Evolutionary conservation across 1,284 basidiomycete genomes (phyloP).

Genomic region (Flammula alnicola): DNA sequence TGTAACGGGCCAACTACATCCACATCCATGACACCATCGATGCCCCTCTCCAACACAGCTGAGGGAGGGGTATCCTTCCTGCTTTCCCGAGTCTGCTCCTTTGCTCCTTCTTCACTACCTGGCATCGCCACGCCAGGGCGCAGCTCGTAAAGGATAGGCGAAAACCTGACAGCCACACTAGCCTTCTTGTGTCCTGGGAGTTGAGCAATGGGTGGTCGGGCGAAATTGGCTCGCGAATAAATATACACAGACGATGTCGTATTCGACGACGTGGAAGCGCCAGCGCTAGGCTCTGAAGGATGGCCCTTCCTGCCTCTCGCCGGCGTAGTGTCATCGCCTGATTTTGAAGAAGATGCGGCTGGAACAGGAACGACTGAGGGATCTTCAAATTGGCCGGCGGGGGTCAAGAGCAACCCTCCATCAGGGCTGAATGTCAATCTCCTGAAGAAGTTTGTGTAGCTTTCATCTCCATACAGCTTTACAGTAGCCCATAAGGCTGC

Average conservation of each 20-base stretch:
- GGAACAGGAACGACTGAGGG: conserved; percentile 62
- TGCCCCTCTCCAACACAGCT: conserved; percentile 66
- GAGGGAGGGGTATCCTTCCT: too few relatives aligned
- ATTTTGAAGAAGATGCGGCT: conserved; percentile 28
- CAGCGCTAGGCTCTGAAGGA: conserved; percentile 41
- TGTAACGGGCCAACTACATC: conserved; percentile 56
- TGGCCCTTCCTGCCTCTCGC: conserved; percentile 59
- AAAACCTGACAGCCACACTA: conserved; percentile 92
- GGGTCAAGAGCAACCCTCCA: conserved; percentile 90
- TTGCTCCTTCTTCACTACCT: conserved; percentile 33
- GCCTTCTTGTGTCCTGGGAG: conserved; percentile 97
- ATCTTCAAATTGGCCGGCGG: conserved; percentile 96
- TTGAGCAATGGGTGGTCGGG: conserved; percentile 90
- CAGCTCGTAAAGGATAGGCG: conserved; percentile 91
- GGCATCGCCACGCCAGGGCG: conserved; percentile 56
- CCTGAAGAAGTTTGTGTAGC: conserved; percentile 95
- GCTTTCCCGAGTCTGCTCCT: conserved; percentile 31
- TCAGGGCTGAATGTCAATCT: conserved; percentile 94
- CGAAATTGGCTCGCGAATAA: conserved; percentile 94
- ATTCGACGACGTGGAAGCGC: conserved; percentile 26
- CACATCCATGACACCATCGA: conserved; percentile 66
- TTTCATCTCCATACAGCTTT: conserved; percentile 93
- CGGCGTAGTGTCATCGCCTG: conserved; percentile 45
- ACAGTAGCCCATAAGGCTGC: conserved; percentile 39
- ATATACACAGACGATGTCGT: conserved; percentile 85